Conservation (phyloP, 2,329 filamentous ascomycete species). For the Pseudogymnoascus sp. region DNA sequence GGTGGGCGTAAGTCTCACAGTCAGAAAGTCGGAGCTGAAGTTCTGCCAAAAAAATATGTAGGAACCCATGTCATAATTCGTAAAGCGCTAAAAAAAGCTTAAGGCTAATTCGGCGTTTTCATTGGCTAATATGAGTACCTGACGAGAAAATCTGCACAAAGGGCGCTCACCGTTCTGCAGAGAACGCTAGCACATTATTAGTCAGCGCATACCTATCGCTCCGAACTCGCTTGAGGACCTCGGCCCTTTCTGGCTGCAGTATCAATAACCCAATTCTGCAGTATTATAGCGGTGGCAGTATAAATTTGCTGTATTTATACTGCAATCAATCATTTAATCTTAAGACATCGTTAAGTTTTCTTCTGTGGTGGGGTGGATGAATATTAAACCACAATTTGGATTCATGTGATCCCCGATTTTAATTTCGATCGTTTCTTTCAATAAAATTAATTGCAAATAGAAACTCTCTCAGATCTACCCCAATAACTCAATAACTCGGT, state of each 20-base stretch:
- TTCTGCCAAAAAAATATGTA: constrained; percentile 2
- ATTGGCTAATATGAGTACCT: constrained; percentile 3
- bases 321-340: background rate
- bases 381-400: background rate
- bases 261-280: background rate
- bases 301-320: background rate
- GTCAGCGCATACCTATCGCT: background rate
- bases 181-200: background rate
- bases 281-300: background rate
- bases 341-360: background rate
- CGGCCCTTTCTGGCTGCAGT: background rate
- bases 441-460: background rate
- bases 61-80: constrained; percentile 6
- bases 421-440: background rate
- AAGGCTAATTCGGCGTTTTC: background rate
- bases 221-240: constrained; percentile 1
- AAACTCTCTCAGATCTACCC: background rate
- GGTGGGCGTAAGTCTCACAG: background rate
- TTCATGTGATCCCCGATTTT: background rate
- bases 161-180: constrained; percentile 2
- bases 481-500: background rate
- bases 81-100: constrained; percentile 8
- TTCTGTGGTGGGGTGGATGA: background rate
- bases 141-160: constrained; percentile 7
- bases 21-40: constrained; percentile 5